A percentile compares a stretch with the other conserved stretches of the same genome.
These are phyloP conservation scores for Podospora pseudocomata DNA, from an alignment of 495 filamentous ascomycete genomes.

Conservation along the genomic window DNA sequence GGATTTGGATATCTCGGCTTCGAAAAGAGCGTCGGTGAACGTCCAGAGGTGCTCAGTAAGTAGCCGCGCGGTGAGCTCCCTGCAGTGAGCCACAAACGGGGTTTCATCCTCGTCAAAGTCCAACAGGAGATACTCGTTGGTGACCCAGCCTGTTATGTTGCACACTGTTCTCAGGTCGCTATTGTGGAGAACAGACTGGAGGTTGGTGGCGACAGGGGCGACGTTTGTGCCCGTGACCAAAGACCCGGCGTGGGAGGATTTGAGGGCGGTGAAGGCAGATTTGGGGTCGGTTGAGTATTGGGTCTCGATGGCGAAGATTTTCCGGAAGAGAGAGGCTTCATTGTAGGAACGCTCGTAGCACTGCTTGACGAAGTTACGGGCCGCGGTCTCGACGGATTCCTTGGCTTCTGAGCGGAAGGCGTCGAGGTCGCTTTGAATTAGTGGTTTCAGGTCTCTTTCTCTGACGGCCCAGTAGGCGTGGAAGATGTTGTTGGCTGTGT, in stretches of 20 bases:
- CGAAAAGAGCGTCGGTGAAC: slow-evolving; percentile 47
- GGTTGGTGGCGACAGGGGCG: slow-evolving; percentile 42
- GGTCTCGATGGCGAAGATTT: slow-evolving; percentile 49
- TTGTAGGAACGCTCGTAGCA: slow-evolving; percentile 47
- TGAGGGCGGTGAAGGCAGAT: slow-evolving; percentile 43
- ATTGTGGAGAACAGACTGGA: slow-evolving; percentile 42
- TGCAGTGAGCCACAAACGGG: slow-evolving; percentile 67
- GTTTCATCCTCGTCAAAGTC: slow-evolving; percentile 72
- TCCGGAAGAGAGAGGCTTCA: slow-evolving; percentile 45
- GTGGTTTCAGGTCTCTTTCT: slow-evolving; percentile 50
- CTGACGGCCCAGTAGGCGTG: slow-evolving; percentile 41
- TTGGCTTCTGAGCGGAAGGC: slow-evolving; percentile 45
- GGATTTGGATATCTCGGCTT: slow-evolving; percentile 49
- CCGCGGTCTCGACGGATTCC: slow-evolving; percentile 43
- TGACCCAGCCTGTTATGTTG: slow-evolving; percentile 74
- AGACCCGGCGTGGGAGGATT: slow-evolving; percentile 33
- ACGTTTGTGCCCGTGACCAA: slow-evolving; percentile 45
- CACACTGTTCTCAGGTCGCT: slow-evolving; percentile 55
- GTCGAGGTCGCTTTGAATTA: slow-evolving; percentile 53
- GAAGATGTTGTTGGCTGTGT: slow-evolving; percentile 51
- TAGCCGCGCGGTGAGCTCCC: slow-evolving; percentile 57
- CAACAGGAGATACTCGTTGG: slow-evolving; percentile 72
- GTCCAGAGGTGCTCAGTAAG: slow-evolving; percentile 52
- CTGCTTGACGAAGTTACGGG: slow-evolving; percentile 48
- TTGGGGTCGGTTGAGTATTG: slow-evolving; percentile 41